Conservation (phyloP, 2,329 filamentous ascomycete species). For the Neophaeococcomyces aloes region DNA sequence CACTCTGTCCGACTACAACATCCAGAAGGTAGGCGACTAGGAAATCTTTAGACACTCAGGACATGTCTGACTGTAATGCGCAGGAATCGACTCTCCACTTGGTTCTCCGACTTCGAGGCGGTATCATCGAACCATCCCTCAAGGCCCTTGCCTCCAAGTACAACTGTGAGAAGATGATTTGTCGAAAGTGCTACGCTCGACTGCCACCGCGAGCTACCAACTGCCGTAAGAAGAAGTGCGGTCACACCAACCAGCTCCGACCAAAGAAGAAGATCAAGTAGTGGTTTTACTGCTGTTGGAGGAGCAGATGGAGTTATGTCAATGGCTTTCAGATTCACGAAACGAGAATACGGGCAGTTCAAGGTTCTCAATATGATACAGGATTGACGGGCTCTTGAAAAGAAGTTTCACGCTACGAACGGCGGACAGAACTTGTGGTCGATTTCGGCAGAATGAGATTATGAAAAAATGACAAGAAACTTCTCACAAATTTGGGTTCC, state of each 20-base stretch:
- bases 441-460: background rate
- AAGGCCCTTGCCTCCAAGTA: slow-evolving; percentile 98
- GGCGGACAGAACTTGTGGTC: background rate
- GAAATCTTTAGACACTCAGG: slow-evolving; percentile 11
- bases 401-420: too few relatives aligned
- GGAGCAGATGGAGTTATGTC: background rate
- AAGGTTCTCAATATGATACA: too few relatives aligned
- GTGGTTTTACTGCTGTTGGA: slow-evolving; percentile 33
- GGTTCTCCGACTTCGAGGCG: slow-evolving; percentile 96
- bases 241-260: slow-evolving; percentile 99
- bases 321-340: too few relatives aligned
- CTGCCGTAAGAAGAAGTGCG: slow-evolving; percentile 99
- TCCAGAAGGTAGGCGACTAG: slow-evolving; percentile 70
- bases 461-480: background rate
- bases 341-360: too few relatives aligned
- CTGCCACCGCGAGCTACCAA: slow-evolving; percentile 98
- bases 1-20: slow-evolving; percentile 96
- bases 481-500: slow-evolving; percentile 1
- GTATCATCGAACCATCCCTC: slow-evolving; percentile 97
- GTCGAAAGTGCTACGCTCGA: slow-evolving; percentile 99
- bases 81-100: slow-evolving; percentile 97
- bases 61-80: slow-evolving; percentile 15
- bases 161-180: slow-evolving; percentile 99
- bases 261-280: slow-evolving; percentile 99
- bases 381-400: too few relatives aligned